Conservation (phyloP, 2,329 filamentous ascomycete species). For the Hortaea werneckii region DNA sequence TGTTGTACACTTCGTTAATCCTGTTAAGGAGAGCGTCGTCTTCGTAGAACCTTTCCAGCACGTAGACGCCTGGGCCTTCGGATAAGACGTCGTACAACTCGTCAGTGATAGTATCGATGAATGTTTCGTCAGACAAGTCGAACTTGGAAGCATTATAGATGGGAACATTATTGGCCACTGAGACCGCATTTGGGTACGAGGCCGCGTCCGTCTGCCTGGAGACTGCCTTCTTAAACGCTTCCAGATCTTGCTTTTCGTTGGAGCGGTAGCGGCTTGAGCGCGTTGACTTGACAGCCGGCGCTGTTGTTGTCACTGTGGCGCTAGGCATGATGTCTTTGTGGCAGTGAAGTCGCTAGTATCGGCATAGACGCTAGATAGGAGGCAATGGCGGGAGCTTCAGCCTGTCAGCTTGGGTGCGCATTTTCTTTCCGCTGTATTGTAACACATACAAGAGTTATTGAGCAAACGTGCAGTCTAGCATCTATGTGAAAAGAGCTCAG, state of each 20-base stretch:
- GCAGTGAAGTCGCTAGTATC: too few species aligned
- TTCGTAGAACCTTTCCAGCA: constrained; percentile 45
- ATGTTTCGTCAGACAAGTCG: constrained; percentile 22
- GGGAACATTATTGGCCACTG: constrained; percentile 43
- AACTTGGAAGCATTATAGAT: constrained; percentile 42
- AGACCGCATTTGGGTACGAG: constrained; percentile 40
- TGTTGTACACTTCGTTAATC: constrained; percentile 39
- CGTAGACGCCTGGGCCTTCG: constrained; percentile 49
- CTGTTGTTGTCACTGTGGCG: neutral
- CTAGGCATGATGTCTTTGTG: neutral
- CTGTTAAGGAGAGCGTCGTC: constrained; percentile 31
- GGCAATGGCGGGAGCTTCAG: too few species aligned
- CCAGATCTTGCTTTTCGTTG: constrained; percentile 11
- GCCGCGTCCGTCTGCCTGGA: constrained; percentile 10
- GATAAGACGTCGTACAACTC: constrained; percentile 51
- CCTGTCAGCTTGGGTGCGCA: too few species aligned
- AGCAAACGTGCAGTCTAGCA: too few species aligned
- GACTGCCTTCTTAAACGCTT: constrained; percentile 14
- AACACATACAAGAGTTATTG: too few species aligned
- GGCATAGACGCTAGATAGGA: too few species aligned
- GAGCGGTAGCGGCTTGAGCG: neutral
- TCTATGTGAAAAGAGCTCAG: too few species aligned
- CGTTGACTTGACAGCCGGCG: neutral
- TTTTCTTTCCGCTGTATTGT: too few species aligned
- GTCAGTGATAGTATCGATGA: constrained; percentile 41